Percentiles rank a stretch among this genome's conserved stretches.
phyloP scores from a whole-genome alignment of 345 rosid genomes.

The Eucalyptus brandiana region DNA sequence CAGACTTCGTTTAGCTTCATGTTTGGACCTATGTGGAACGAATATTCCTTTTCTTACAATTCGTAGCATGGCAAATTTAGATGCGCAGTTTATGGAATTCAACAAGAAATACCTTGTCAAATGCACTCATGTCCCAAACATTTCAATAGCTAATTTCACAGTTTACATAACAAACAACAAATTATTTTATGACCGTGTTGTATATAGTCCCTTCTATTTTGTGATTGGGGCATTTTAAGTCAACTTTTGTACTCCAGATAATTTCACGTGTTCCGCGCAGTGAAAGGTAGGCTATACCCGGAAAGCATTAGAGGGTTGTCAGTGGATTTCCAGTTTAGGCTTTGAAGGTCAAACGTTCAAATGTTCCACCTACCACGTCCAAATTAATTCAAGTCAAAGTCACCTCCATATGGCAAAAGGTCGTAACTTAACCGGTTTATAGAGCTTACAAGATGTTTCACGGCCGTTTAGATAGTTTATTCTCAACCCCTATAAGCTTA shows the following conservation, averaged over 20 bases:
- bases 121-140: neutral
- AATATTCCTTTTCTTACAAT: neutral
- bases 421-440: neutral
- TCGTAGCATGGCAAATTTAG: neutral
- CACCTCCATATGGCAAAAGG: neutral
- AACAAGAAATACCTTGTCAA: neutral
- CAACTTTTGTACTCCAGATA: neutral
- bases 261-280: neutral
- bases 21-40: neutral
- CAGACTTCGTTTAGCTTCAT: neutral
- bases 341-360: neutral
- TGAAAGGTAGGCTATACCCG: neutral
- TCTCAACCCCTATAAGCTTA: neutral
- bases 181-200: neutral
- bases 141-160: neutral
- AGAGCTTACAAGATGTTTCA: neutral
- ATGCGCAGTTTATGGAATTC: neutral
- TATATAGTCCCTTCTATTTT: neutral
- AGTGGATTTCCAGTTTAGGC: neutral
- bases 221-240: neutral
- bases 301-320: neutral
- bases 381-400: neutral
- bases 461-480: neutral
- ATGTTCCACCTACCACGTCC: rapidly evolving
- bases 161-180: neutral